Evolutionary conservation across 257 asterid species (phyloP).

Genomic region (Lycium ferocissimum): DNA sequence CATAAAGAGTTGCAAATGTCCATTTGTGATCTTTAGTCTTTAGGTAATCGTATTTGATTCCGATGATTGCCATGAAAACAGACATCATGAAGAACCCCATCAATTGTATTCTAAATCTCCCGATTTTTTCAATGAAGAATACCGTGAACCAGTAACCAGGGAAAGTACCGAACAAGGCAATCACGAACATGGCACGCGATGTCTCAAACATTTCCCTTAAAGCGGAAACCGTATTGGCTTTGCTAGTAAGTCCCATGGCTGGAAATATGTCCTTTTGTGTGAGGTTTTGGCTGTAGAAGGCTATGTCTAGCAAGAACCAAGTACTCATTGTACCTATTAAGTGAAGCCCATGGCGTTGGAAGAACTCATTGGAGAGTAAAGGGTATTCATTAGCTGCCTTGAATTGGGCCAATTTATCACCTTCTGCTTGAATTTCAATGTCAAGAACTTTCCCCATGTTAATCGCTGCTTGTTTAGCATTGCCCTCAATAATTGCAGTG

Average conservation of each 20-base stretch:
- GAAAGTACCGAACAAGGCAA: constrained; percentile 57
- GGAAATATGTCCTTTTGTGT: constrained; percentile 57
- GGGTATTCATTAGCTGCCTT: constrained; percentile 41
- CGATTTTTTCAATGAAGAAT: constrained; percentile 50
- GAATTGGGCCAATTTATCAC: constrained; percentile 28
- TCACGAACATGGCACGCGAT: constrained; percentile 56
- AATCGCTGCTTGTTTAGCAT: constrained; percentile 57
- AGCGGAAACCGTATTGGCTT: constrained; percentile 49
- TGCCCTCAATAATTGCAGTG: constrained; percentile 59
- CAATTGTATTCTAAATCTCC: constrained; percentile 53
- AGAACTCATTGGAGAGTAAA: constrained; percentile 44
- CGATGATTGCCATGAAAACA: constrained; percentile 57
- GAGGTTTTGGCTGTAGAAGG: constrained; percentile 59
- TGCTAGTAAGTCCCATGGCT: constrained; percentile 57
- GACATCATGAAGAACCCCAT: constrained; percentile 75
- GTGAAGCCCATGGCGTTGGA: constrained; percentile 52
- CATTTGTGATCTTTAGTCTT: constrained; percentile 44
- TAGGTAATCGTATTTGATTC: constrained; percentile 60
- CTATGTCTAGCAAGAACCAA: constrained; percentile 62
- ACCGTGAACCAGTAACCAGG: constrained; percentile 74
- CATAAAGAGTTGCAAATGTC: constrained; percentile 53
- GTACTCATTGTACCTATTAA: constrained; percentile 54
- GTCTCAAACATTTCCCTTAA: constrained; percentile 50
- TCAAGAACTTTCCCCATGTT: constrained; percentile 63
- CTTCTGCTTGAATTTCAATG: constrained; percentile 49